Conservation (phyloP, 345 rosid genomes). For the Triadica sebifera region DNA sequence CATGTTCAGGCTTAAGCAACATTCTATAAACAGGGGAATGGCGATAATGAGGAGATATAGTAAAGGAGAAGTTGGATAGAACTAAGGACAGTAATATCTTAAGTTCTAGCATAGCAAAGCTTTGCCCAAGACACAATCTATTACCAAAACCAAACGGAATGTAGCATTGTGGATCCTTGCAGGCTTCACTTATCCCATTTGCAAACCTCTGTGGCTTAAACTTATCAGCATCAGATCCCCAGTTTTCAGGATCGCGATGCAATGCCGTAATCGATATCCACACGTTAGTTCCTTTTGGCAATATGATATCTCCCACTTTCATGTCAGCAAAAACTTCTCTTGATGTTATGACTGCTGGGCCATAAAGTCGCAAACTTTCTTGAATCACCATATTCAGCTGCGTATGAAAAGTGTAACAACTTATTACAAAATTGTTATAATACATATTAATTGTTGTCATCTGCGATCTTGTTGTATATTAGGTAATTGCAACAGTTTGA, state of each 20-base stretch:
- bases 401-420: neutral
- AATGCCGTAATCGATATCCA: neutral
- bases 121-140: conserved; percentile 10
- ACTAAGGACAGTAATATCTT: neutral
- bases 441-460: too few relatives aligned
- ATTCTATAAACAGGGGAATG: conserved; percentile 11
- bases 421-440: too few relatives aligned
- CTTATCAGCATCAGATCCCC: conserved; percentile 18
- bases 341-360: conserved; percentile 7
- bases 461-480: too few relatives aligned
- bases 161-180: conserved; percentile 13
- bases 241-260: conserved; percentile 15
- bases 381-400: conserved; percentile 20
- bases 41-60: conserved; percentile 13
- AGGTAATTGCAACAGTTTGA: too few relatives aligned
- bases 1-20: conserved; percentile 6
- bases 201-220: conserved; percentile 22
- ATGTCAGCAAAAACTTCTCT: conserved; percentile 16
- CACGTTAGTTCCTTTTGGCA: conserved; percentile 16
- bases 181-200: conserved; percentile 6
- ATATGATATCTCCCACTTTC: neutral
- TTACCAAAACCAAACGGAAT: conserved; percentile 17
- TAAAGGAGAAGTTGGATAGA: conserved; percentile 5
- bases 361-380: conserved; percentile 16
- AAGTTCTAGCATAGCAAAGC: conserved; percentile 13